Evolutionary conservation across 140 eudicot genomes (phyloP), one percentile per base, ranked within the genome.

Genomic region (Flaveria floridana): DNA sequence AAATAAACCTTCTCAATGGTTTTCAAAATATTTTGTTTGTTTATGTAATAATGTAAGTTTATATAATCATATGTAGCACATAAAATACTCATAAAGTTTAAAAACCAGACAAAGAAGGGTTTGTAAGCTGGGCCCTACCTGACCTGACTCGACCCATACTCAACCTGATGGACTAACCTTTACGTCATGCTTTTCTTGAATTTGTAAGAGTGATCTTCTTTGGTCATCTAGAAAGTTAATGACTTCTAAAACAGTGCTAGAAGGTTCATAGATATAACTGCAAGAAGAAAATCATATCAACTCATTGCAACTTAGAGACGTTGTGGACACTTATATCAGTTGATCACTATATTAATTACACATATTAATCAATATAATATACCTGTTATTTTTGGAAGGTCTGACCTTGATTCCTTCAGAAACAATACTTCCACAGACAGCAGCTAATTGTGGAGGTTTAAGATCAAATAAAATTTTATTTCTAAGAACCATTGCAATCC

Each of bases 361-460:
- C 28, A 62, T 25, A 64, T 2, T 55, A 70, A 55, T 28, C 78
- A 28, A 75, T 47, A 50, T 13, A 34, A 4, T 4, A 3, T 78
- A 88, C 97, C 92, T 94, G 84, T 88, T 88, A 79, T 88, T 85
- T 78, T 94, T 90, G 74, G 87, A 94, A 70, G 99, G 91, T 44
- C 99, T 85, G 74, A 94, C 79, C 73, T 88, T 94, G 44, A 93
- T 90, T 58, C 98, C 98, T 85, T 94, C 99, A 62, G 97, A 94
- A 74, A 94, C 97, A 51, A 94, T 79, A 67, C 96, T 81, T 77
- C 99, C 99, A 77, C 87, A 85, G 53, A 90, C 96, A 74, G 99
- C 97, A 86, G 99, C 99, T 57, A 94, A 87, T 73, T 94, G 97
- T 80, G 96, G 90, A 68, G 97, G 97, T 84, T 88, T 88, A 50